Evolutionary conservation across 257 asterid species (phyloP), one percentile per base, ranked within the genome.

Genomic region (Henckelia pumila): DNA sequence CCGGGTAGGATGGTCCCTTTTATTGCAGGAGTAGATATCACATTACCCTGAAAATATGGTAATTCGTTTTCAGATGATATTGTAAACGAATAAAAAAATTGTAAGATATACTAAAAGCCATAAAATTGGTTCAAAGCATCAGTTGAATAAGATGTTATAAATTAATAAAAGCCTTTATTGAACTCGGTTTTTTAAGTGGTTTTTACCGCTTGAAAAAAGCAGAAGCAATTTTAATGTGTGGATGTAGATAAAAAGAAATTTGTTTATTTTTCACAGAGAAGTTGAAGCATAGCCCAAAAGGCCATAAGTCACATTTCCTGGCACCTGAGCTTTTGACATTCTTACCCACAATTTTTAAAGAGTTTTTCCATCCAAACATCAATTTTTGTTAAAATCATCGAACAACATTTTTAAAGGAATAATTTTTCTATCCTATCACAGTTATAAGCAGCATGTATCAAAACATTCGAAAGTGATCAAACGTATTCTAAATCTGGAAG

Each of bases 1-100:
- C 95, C 95, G 4, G 89, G 91, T 21, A 86, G 82, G 78, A 88
- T 88, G 70, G 95, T 88, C 61, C 95, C 95, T 73, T 70, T 79
- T 9, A 84, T 75, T 7, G 81, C 76, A 64, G 95, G 95, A 52
- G 95, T 88, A 8, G 91, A 81, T 65, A 88, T 81, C 61, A 79
- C 80, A 29, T 81, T 88, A 20, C 78, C 89, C 95, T 88, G 71
- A 59, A 59, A 17, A 56, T 68, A 21, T 19, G 37, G 26, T 2
- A 25, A 62, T 14, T 21, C 63, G 33, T 32, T 63, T 53, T 66
- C 47, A 73, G 66, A 69, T 40, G 49, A 73, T 22, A 64, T 61
- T 50, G 4, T 9, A 16, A 9, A 10, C 57, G 23, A 47, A 14
- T 21, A 55, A 56, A 55, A 57, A 21, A 50, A 9, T 26, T 47